Evolutionary conservation across 352 stramenopile genomes (phyloP), one percentile per base, ranked within the genome.

Genomic region (Phytophthora litchii): DNA sequence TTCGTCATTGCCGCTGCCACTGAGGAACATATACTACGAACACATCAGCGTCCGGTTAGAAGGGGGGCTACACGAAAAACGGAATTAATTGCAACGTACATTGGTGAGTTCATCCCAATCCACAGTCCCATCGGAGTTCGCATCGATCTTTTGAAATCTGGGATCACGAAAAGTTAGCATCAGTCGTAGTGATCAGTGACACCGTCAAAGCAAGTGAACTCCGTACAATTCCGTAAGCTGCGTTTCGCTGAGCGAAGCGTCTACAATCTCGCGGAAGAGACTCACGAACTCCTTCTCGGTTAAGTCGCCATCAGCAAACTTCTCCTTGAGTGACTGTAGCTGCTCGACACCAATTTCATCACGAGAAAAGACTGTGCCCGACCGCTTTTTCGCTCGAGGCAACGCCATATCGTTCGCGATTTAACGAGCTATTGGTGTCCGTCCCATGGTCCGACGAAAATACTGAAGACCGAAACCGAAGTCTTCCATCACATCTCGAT

Each of bases 51-150:
- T 13, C 0, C 11, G 16, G 37, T 45, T 53, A 49, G 41, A 41
- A 36, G 21, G 25, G 50, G 8, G 32, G 9, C 3, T 36, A 27
- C 32, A 38, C 21, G 14, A 17, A 16, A 4, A 29, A 25, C 21
- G n/a, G 3, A 9, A 14, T 10, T 3, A 4, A 19, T 42, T n/a
- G 43, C 52, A 31, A 54, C 54, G 54, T 61, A 90, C 83, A 57
- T 91, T 93, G 3, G 88, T 96, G 38, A 96, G 85, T 57, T 96
- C 88, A 55, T 96, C 88, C 88, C 88, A 96, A 58, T 94, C 86
- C 19, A 96, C 86, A 1, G 80, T 91, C 13, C 88, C 88, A 54
- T 93, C 80, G 7, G 76, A 92, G 67, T 95, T 94, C 4, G 85
- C 87, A 46, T 96, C 88, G 43, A 96, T 94, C 70, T 96, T 95